Evolutionary conservation across 768 basidiomycete genomes (phyloP), one percentile per base, ranked within the genome.

Genomic region (Termitomyces eurrhizus): DNA sequence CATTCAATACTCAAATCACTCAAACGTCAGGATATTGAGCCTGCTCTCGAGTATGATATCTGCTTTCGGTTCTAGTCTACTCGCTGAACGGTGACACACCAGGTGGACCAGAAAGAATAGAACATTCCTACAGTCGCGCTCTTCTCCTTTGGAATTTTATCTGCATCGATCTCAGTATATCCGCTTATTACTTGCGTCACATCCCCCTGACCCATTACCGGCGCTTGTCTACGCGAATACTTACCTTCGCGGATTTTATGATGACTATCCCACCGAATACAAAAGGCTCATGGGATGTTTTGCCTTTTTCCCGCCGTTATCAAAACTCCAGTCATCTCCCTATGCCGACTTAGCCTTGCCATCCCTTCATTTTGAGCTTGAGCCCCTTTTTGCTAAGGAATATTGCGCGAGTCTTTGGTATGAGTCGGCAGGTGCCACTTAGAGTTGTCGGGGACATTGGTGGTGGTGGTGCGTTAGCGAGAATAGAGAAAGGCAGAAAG

Each of bases 161-260:
- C 83, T 98, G 32, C 93, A 98, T 66, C 90, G 93, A 32, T 94
- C 93, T 11, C 89, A 94, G 70, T 98, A 92, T 70, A 82, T 97
- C 57, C 86, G 87, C 4, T 77, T 96, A 11, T 80, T 95, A 21
- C 78, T 90, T 52, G 77, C 83, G 35, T 81, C 83, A 11, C 78
- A 84, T 62, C 83, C 87, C 7, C 80, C 84, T 32, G 75, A 88
- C 66, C 78, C 81, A 36, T 61, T 76, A 4, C 75, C 78, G 13
- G 92, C 93, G 2, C 78, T 97, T 46, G 72, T 78, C 1, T 98
- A 98, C 73, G 92, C 92, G 24, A 86, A 84, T 37, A 71, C 77
- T 4, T 77, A 87, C 59, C 78, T 95, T 52, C 73, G 82, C 11
- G 78, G 83, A 13, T 90, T 93, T 68, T 88, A 84, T 67, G 64